Evolutionary conservation across 768 basidiomycete genomes (phyloP), one percentile per base, ranked within the genome.

Genomic region (Russula earlei): DNA sequence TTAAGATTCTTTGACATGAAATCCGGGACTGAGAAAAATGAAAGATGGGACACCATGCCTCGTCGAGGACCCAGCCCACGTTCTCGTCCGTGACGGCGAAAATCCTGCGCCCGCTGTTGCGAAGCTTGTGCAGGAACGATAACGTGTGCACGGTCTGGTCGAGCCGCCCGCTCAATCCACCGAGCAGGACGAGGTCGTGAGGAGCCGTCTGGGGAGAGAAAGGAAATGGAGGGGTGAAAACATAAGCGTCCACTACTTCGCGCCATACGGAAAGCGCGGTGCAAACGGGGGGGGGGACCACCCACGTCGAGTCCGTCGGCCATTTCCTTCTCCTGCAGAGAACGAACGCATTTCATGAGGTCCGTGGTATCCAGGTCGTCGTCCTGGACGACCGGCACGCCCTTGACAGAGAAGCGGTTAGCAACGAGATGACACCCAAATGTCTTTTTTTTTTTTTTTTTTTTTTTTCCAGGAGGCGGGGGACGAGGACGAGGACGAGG

Each of bases 91-190:
- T 91, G 11, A 94, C 74, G 0, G 80, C 89, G 67, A 83, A 94
- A 3, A 86, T 78, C 20, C 74, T 74, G 10, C 77, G 67, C 29
- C 83, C 75, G 1, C 54, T 69, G 63, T 75, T 78, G 42, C 89
- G 81, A 20, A 94, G 72, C 67, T 91, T 91, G 69, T 93, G 81
- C 1, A 98, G 70, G 46, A 85, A 79, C 2, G 92, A 88, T 11
- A 99, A 76, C 0, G 90, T 85, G 64, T 96, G 93, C 4, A 94
- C 75, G 0, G 93, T 96, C 64, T 99, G 96, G 68, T 99, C 96
- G 4, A 99, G 74, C 25, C 96, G 82, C 0, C 96, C 96, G 5
- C 87, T 78, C 2, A 99, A 73, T 0, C 96, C 94, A 5, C 96
- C 94, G 1, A 95, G 77, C 31, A 99, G 69, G 45, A 97, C 70